These are phyloP conservation scores for Phlyctochytrium arcticum DNA, from an alignment of 192 early-diverging fungal genomes.

Conservation along the genomic window DNA sequence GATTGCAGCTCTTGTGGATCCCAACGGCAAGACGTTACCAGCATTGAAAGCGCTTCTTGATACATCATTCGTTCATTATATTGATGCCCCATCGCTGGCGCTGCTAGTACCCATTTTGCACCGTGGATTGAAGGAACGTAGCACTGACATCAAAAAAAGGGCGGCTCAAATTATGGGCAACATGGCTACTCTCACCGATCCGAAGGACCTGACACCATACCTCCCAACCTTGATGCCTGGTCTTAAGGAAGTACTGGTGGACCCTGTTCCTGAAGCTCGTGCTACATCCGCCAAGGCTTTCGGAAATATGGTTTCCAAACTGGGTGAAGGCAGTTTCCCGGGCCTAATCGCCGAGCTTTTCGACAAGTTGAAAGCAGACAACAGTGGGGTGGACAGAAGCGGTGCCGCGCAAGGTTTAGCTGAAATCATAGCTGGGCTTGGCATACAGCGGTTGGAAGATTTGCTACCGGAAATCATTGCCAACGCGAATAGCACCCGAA, in stretches of 20 bases:
- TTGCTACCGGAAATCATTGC: constrained; percentile 87
- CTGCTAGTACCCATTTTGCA: constrained; percentile 92
- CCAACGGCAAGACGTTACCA: constrained; percentile 75
- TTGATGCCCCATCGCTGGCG: constrained; percentile 93
- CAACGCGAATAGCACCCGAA: constrained; percentile 66
- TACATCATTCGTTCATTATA: constrained; percentile 97
- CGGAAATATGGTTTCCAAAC: constrained; percentile 84
- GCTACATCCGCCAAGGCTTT: constrained; percentile 90
- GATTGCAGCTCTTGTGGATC: constrained; percentile 82
- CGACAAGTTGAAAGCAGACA: constrained; percentile 81
- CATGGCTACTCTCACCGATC: constrained; percentile 93
- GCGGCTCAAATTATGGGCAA: constrained; percentile 98
- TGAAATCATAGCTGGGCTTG: constrained; percentile 88
- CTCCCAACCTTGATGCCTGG: constrained; percentile 75
- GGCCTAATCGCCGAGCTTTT: constrained; percentile 83
- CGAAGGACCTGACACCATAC: constrained; percentile 90
- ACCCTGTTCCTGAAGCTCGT: constrained; percentile 95
- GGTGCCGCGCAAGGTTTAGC: constrained; percentile 97
- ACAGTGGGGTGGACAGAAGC: constrained; percentile 86
- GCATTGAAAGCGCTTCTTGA: constrained; percentile 82
- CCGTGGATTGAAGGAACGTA: constrained; percentile 85
- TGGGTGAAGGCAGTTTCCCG: constrained; percentile 93
- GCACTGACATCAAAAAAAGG: constrained; percentile 87
- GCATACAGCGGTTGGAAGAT: constrained; percentile 76
- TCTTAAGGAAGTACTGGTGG: constrained; percentile 85